Evolutionary conservation across 805 yeast genomes (phyloP), one percentile per base, ranked within the genome.

Genomic region (Wickerhamomyces silvicola): DNA sequence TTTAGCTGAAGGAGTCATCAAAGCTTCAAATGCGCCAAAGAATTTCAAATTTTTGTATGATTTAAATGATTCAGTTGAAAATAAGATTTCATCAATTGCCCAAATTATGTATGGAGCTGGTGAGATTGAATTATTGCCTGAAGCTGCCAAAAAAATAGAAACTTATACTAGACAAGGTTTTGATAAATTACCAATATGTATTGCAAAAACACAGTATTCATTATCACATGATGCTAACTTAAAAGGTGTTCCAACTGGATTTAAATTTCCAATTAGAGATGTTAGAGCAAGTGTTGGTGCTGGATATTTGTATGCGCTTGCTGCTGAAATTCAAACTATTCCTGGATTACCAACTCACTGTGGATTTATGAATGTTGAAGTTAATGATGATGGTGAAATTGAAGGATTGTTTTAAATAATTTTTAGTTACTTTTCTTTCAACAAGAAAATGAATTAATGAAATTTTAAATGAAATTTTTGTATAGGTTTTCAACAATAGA

Each of bases 181-280:
- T 59, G 87, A 80, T 42, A 76, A 86, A 54, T 67, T 90, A 55
- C 98, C 97, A 36, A 80, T 90, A 48, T 90, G 98, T 64, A 83
- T 90, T 52, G 98, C 98, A 37, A 90, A 90, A 70, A 90, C 98
- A 2, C 98, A 90, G 62, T 90, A 90, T 68, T 86, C 96, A 1
- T 68, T 90, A 46, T 87, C 97, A 3, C 97, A 88, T 55, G 97
- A 90, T 60, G 87, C 97, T 27, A 66, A 75, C 15, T 72, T 92
- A 59, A 88, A 88, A 66, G 96, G 96, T 56, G 96, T 86, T 26
- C 98, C 98, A 44, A 75, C 81, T 14, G 96, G 94, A 7, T 90
- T 88, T 68, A 82, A 77, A 12, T 83, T 90, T 57, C 97, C 98
- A 31, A 86, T 90, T 48, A 75, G 94, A 58, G 98, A 90, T 49